Evolutionary conservation across 192 early-diverging fungal species (phyloP).

Genomic region (Gonapodya sp.): DNA sequence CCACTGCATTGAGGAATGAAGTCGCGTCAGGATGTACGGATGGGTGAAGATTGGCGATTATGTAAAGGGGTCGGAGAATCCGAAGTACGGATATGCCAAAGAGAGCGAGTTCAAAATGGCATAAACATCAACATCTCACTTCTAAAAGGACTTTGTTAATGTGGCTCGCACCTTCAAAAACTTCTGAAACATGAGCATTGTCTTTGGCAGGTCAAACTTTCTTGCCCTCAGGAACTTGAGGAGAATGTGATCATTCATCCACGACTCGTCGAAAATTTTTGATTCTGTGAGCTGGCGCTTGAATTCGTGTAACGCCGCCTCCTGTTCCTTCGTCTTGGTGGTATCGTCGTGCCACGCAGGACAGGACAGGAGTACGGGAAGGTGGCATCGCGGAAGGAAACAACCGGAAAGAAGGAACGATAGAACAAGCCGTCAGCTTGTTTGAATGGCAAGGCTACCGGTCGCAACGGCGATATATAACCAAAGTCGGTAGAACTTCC

Average conservation of each 20-base stretch:
- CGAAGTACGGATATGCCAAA: neutral
- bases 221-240: slow-evolving; percentile 65
- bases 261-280: slow-evolving; percentile 28
- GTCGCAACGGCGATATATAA: too few species aligned
- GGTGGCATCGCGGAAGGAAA: neutral
- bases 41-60: too few species aligned
- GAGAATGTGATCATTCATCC: slow-evolving; percentile 56
- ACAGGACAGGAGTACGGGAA: neutral
- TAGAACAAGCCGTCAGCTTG: neutral
- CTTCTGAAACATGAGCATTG: slow-evolving; percentile 59
- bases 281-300: slow-evolving; percentile 24
- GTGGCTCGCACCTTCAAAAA: neutral
- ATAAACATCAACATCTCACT: neutral
- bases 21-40: too few species aligned
- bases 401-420: neutral
- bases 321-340: neutral
- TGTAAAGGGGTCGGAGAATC: neutral
- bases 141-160: neutral
- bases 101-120: neutral
- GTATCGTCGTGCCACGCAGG: neutral
- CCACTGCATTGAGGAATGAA: slow-evolving; percentile 32
- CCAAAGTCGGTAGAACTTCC: neutral
- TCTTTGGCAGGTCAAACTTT: slow-evolving; percentile 49
- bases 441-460: too few species aligned
- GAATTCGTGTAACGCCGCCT: neutral